Evolutionary conservation across 2,329 filamentous ascomycete species (phyloP).

Genomic region (Leptodontidium sp.): DNA sequence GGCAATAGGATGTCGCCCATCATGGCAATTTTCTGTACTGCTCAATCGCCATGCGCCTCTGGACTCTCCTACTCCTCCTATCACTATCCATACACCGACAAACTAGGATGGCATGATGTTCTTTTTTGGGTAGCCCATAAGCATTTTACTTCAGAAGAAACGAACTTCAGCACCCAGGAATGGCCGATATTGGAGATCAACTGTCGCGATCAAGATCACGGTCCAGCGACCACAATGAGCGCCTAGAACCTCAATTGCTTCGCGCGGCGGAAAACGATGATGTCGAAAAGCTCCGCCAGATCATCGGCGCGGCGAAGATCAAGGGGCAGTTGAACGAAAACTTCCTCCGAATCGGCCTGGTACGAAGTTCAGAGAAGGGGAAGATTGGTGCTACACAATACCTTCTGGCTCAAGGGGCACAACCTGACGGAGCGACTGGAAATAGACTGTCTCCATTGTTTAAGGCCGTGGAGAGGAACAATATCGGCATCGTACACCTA

Average conservation of each 20-base stretch:
- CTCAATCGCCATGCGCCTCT: not conserved
- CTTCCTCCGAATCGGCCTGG: conserved; percentile 39
- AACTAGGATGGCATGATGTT: not conserved
- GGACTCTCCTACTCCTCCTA: not conserved
- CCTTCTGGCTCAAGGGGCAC: conserved; percentile 37
- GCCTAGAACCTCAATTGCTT: conserved; percentile 40
- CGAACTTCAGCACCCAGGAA: not conserved
- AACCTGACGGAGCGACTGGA: conserved; percentile 35
- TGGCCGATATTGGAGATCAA: conserved; percentile 21
- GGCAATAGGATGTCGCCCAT: not conserved
- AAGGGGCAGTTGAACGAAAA: conserved; percentile 38
- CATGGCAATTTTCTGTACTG: not conserved
- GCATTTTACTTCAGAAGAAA: not conserved
- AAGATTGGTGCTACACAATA: conserved; percentile 38
- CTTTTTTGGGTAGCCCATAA: conserved; percentile 2
- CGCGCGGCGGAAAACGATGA: conserved; percentile 40
- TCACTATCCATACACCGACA: not conserved
- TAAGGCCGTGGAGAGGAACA: conserved; percentile 38
- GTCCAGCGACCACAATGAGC: conserved; percentile 37
- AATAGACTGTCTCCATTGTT: conserved; percentile 39
- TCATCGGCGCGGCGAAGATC: conserved; percentile 34
- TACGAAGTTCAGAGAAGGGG: conserved; percentile 41
- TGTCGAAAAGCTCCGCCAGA: conserved; percentile 33
- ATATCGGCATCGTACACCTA: conserved; percentile 38
- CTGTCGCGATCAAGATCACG: conserved; percentile 33